phyloP scores from a whole-genome alignment of 2,329 filamentous ascomycete genomes.

The Pseudogymnoascus sp. region DNA sequence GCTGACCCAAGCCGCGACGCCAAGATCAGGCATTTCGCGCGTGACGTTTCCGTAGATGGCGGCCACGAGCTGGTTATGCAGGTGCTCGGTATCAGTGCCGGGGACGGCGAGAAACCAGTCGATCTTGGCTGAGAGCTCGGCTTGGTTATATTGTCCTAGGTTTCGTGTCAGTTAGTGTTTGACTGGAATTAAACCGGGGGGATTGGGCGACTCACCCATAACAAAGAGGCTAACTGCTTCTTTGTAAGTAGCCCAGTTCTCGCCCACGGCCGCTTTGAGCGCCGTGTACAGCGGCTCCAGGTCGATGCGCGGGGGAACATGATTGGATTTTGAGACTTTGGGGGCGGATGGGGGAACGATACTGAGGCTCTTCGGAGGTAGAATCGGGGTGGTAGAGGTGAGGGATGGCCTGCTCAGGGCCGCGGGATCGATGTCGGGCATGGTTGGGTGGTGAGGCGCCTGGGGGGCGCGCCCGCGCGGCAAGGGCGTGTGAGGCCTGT shows the following conservation, averaged over 20 bases:
- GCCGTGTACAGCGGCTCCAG: constrained; percentile 57
- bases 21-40: constrained; percentile 59
- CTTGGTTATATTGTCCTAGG: constrained; percentile 55
- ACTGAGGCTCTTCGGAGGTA: constrained; percentile 50
- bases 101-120: constrained; percentile 51
- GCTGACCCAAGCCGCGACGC: constrained; percentile 63
- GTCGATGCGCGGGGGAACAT: constrained; percentile 60
- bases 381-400: constrained; percentile 50
- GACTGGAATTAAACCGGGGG: not conserved
- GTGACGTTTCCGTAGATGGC: constrained; percentile 64
- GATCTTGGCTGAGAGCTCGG: constrained; percentile 51
- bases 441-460: constrained; percentile 26
- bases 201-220: constrained; percentile 41
- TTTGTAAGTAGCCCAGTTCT: constrained; percentile 59
- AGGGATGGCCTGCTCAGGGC: constrained; percentile 55
- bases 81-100: constrained; percentile 48
- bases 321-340: constrained; percentile 48
- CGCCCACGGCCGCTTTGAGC: constrained; percentile 53
- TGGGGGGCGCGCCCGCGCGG: not conserved
- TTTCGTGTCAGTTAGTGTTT: constrained; percentile 26
- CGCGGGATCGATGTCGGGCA: constrained; percentile 66
- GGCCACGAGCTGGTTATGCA: constrained; percentile 61
- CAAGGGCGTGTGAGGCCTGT: not conserved
- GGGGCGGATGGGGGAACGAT: constrained; percentile 41
- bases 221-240: constrained; percentile 55